Percentiles rank a stretch among this genome's conserved stretches.
phyloP scores from a whole-genome alignment of 2,329 filamentous ascomycete genomes.

The Aspergillus pseudoglaucus region DNA sequence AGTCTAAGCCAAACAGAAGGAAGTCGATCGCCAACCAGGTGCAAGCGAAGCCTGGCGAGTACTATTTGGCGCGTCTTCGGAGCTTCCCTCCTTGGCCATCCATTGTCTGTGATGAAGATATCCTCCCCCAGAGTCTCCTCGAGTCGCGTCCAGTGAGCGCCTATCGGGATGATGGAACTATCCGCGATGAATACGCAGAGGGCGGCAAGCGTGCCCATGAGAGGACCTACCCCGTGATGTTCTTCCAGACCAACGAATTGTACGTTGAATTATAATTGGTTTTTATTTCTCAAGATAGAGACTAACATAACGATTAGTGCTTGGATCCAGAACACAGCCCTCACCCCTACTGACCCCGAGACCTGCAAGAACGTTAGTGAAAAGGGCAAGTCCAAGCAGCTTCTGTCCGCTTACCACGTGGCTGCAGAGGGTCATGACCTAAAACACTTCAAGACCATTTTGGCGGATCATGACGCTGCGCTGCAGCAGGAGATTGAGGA shows the following conservation, averaged over 20 bases:
- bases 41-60: constrained; percentile 82
- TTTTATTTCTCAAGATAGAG: neutral
- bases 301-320: constrained; percentile 50
- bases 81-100: constrained; percentile 92
- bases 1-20: constrained; percentile 76
- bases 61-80: constrained; percentile 89
- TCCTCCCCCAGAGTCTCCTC: constrained; percentile 75
- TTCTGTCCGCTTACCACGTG: constrained; percentile 72
- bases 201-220: constrained; percentile 80
- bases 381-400: constrained; percentile 69
- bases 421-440: constrained; percentile 73
- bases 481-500: constrained; percentile 54
- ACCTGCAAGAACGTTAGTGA: constrained; percentile 63
- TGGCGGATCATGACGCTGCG: constrained; percentile 54
- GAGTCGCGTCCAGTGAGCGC: constrained; percentile 78
- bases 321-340: constrained; percentile 81
- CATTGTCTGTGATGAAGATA: constrained; percentile 87
- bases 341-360: constrained; percentile 69
- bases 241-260: constrained; percentile 93
- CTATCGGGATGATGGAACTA: constrained; percentile 72
- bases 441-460: constrained; percentile 73
- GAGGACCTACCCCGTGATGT: constrained; percentile 91
- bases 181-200: constrained; percentile 78
- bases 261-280: constrained; percentile 48
- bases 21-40: constrained; percentile 67